Percentiles rank a stretch among this genome's conserved stretches.
phyloP scores from a whole-genome alignment of 2,329 filamentous ascomycete genomes.

The Penicillium sp. region DNA sequence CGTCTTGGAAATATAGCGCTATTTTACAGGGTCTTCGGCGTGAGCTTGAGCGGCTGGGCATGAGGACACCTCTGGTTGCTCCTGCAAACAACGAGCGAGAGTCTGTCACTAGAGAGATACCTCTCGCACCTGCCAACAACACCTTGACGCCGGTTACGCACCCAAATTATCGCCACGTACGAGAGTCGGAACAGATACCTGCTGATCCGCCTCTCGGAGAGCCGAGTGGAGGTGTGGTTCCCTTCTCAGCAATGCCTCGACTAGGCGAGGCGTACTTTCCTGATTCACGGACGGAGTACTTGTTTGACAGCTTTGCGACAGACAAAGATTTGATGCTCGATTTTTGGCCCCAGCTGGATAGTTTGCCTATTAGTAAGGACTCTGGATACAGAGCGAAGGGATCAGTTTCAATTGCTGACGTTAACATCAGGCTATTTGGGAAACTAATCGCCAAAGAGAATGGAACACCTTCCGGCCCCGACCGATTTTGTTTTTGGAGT shows the following conservation, averaged over 20 bases:
- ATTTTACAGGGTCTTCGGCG: constrained; percentile 26
- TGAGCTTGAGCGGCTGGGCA: constrained; percentile 20
- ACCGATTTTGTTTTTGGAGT: too few relatives aligned
- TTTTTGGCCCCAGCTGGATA: constrained; percentile 35
- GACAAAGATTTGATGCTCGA: constrained; percentile 29
- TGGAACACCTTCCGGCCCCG: too few relatives aligned
- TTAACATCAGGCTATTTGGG: constrained; percentile 7
- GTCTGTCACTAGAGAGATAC: neutral
- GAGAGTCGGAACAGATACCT: neutral
- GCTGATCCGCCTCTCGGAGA: neutral
- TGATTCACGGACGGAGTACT: constrained; percentile 23
- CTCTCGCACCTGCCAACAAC: neutral
- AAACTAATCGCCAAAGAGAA: neutral
- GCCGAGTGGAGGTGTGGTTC: neutral
- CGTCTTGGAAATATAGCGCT: constrained; percentile 27
- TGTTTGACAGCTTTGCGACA: constrained; percentile 26
- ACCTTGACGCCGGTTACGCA: neutral
- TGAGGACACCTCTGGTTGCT: neutral
- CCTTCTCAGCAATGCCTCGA: neutral
- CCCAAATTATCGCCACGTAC: neutral
- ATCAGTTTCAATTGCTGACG: neutral
- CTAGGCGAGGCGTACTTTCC: constrained; percentile 10
- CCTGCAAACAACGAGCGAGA: neutral
- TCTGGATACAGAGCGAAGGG: neutral
- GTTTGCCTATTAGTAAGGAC: constrained; percentile 30